phyloP scores from a whole-genome alignment of 306 rosid species.

The Cucurbita argyrosperma region DNA sequence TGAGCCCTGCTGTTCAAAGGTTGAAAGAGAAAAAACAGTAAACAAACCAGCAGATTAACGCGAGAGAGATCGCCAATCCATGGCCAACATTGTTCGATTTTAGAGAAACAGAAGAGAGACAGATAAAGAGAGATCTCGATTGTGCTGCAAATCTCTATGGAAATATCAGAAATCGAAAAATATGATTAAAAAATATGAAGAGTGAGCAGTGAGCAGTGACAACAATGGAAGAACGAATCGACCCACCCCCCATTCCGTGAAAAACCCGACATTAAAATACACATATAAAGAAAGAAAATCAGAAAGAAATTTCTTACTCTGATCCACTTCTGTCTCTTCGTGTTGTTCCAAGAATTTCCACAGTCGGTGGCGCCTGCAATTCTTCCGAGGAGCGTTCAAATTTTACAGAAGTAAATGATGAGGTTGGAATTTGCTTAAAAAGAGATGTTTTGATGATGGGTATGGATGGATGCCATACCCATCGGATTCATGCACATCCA shows the following conservation, averaged over 20 bases:
- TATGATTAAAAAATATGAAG: not conserved
- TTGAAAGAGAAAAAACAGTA: not conserved
- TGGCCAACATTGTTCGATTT: not conserved
- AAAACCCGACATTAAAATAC: not conserved
- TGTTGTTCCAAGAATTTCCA: not conserved
- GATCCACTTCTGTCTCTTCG: not conserved
- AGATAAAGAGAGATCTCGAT: not conserved
- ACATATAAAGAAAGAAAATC: not conserved
- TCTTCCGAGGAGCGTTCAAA: not conserved
- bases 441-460: not conserved
- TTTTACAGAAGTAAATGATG: not conserved
- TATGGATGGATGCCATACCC: not conserved
- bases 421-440: not conserved
- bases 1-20: not conserved
- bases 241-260: too few relatives aligned
- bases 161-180: not conserved
- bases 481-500: not conserved
- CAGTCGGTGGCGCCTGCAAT: not conserved
- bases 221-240: not conserved
- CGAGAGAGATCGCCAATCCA: not conserved
- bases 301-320: not conserved
- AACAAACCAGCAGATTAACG: not conserved
- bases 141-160: not conserved
- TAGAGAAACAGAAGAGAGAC: not conserved
- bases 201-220: not conserved